Conservation (phyloP, 140 eudicot genomes). For the Stevia rebaudiana region DNA sequence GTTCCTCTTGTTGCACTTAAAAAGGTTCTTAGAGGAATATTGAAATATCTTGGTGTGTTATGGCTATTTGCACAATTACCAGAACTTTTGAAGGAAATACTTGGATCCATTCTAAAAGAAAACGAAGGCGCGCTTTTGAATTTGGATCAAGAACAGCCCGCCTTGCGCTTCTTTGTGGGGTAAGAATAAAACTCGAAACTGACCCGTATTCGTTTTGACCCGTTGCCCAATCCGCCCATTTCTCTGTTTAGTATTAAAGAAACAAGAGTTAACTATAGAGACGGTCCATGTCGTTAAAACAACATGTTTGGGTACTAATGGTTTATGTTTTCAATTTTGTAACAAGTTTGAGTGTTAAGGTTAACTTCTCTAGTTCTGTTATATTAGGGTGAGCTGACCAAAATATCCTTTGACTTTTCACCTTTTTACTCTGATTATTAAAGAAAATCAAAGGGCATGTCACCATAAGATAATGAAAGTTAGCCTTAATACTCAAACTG, state of each 20-base stretch:
- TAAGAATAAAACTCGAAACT: slow-evolving; percentile 27
- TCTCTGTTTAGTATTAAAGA: not conserved
- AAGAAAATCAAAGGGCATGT: too few relatives aligned
- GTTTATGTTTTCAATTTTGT: too few relatives aligned
- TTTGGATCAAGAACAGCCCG: slow-evolving; percentile 99
- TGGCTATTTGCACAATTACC: slow-evolving; percentile 99
- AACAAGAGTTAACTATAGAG: too few relatives aligned
- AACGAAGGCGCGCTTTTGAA: slow-evolving; percentile 91
- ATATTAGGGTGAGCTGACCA: too few relatives aligned
- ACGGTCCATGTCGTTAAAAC: too few relatives aligned
- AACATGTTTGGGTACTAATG: too few relatives aligned
- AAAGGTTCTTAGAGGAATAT: slow-evolving; percentile 92
- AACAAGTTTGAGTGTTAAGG: too few relatives aligned
- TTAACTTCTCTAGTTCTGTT: too few relatives aligned
- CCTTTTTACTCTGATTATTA: too few relatives aligned
- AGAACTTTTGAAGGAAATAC: slow-evolving; percentile 84
- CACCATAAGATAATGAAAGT: too few relatives aligned
- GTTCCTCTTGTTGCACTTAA: slow-evolving; percentile 97
- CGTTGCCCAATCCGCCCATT: not conserved
- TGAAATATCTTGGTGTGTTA: slow-evolving; percentile 90
- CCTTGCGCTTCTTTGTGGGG: slow-evolving; percentile 99
- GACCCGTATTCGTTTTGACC: not conserved
- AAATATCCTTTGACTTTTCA: too few relatives aligned
- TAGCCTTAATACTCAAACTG: too few relatives aligned
- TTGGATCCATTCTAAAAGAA: slow-evolving; percentile 86